Evolutionary conservation across 2,329 filamentous ascomycete genomes (phyloP), one percentile per base, ranked within the genome.

Genomic region (Leptodontidium sp.): DNA sequence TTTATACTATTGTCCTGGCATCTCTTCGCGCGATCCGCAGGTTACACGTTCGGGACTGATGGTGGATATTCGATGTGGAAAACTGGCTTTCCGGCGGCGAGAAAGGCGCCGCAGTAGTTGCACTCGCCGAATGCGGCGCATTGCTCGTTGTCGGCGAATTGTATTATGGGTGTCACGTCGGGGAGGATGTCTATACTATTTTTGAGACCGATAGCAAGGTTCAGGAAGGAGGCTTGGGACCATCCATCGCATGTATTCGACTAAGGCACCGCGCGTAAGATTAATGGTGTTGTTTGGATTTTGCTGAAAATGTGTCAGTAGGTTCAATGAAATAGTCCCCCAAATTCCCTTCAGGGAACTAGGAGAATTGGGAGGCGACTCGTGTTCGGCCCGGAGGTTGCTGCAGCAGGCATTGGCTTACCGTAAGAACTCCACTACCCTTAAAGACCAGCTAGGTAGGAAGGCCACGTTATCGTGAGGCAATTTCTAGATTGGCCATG

Each of bases 51-150:
- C 8, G 57, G 57, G 9, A 59, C 21, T 9, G 57, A 49, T 17
- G 84, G 81, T 2, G 88, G 88, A 75, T 93, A 93, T 80, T 93
- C 91, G 71, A 93, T 91, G 76, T 92, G 87, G 77, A 92, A 92
- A 40, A 93, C 90, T 1, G 90, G 90, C 78, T 92, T 92, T 40
- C 83, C 82, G 6, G 84, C 85, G 11, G 83, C 74, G 66, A 90
- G 84, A 75, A 92, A 92, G 6, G 84, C 78, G 1, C 80, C 77
- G 76, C 88, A 92, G 1, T 78, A 83, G 35, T 80, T 79, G 75
- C 90, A 92, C 77, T 92, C 89, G 6, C 79, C 71, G 73, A 86
- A 87, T 76, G 89, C 73, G 17, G 84, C 83, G 77, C 91, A 93
- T 79, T 92, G 85, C 81, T 93, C 91, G 78, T 92, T 91, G 73